phyloP scores from a whole-genome alignment of 2,329 filamentous ascomycete genomes.

The Aureobasidium sp. region DNA sequence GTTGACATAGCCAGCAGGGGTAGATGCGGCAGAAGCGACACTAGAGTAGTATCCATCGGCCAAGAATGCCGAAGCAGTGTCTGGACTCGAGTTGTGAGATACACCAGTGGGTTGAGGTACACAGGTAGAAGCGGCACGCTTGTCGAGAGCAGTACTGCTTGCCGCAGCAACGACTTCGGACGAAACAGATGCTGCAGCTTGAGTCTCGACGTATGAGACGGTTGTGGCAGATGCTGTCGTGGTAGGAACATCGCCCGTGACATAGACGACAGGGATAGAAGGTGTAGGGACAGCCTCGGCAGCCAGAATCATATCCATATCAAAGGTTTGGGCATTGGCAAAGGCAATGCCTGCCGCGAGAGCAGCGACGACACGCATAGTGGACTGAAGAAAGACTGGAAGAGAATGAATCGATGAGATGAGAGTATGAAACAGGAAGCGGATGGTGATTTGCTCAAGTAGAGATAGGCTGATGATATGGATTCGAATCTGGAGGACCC shows the following conservation, averaged over 20 bases:
- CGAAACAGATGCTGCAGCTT: slow-evolving; percentile 3
- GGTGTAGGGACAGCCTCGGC: background rate
- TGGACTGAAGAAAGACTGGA: background rate
- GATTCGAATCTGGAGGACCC: background rate
- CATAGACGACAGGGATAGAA: slow-evolving; percentile 6
- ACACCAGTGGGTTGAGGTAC: slow-evolving; percentile 12
- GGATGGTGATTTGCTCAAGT: no score
- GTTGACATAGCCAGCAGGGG: slow-evolving; percentile 13
- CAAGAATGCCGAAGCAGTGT: slow-evolving; percentile 14
- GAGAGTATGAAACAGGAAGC: background rate
- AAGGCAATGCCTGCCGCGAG: background rate
- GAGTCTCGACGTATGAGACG: background rate
- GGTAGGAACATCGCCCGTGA: background rate
- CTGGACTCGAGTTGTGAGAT: slow-evolving; percentile 4
- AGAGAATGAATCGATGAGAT: background rate
- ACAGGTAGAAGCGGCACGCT: slow-evolving; percentile 3
- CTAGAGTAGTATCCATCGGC: slow-evolving; percentile 12
- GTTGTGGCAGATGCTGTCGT: background rate
- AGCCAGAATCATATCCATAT: slow-evolving; percentile 13
- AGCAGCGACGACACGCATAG: background rate
- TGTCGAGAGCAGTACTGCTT: background rate
- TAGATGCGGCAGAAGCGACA: slow-evolving; percentile 13
- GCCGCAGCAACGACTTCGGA: background rate
- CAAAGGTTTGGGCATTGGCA: slow-evolving; percentile 15
- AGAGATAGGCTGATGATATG: background rate